These are phyloP conservation scores for Prinsepia uniflora DNA, from an alignment of 306 rosid genomes.

Conservation along the genomic window DNA sequence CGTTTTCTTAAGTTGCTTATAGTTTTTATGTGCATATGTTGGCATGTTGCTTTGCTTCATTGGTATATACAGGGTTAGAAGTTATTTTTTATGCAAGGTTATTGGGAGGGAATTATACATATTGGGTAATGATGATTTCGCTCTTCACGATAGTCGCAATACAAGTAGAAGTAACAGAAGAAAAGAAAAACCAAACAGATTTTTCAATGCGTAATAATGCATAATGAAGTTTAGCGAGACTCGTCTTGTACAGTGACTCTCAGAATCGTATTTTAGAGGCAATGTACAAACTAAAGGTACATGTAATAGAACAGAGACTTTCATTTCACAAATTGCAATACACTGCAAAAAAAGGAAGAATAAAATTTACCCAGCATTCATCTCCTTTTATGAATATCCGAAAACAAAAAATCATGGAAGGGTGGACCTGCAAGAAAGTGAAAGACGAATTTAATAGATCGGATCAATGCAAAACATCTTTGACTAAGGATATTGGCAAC, in stretches of 20 bases:
- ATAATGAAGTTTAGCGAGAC: not conserved
- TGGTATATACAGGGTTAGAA: no score
- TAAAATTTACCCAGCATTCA: conserved; percentile 19
- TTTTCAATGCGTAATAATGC: no score
- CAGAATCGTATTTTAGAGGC: not conserved
- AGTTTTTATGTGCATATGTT: no score
- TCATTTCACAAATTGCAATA: not conserved
- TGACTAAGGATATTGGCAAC: not conserved
- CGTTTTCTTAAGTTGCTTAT: no score
- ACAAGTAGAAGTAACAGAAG: not conserved
- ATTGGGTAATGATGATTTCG: no score
- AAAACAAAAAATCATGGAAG: conserved; percentile 77
- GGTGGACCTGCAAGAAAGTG: conserved; percentile 71
- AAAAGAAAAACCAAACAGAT: not conserved
- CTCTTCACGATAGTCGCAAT: no score
- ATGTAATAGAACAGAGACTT: not conserved
- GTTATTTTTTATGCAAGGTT: no score
- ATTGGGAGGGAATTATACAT: no score
- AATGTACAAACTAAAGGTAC: not conserved
- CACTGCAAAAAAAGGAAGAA: not conserved
- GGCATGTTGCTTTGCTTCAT: no score
- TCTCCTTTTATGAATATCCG: conserved; percentile 62
- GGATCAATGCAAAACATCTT: not conserved
- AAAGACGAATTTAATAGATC: conserved; percentile 11
- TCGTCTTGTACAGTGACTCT: not conserved